Evolutionary conservation across 306 rosid species (phyloP).

Genomic region (Pachyrhizus erosus): DNA sequence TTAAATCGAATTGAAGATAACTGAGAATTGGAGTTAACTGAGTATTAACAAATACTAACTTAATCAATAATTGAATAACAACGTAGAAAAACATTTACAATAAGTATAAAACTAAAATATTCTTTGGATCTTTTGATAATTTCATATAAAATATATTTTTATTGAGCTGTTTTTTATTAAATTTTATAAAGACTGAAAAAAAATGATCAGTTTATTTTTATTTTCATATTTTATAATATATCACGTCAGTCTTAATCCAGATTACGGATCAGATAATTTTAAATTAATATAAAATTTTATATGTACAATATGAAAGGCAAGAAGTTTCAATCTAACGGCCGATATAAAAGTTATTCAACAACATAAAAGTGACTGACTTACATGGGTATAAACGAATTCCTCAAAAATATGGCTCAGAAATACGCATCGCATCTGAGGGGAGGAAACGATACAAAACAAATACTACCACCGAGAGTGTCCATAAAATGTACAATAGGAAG

Average conservation of each 20-base stretch:
- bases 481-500: constrained; percentile 47
- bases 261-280: not conserved
- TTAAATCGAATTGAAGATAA: too few relatives aligned
- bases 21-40: too few relatives aligned
- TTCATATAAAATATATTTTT: not conserved
- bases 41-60: too few relatives aligned
- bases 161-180: not conserved
- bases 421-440: constrained; percentile 10
- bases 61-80: too few relatives aligned
- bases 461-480: constrained; percentile 35
- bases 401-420: not conserved
- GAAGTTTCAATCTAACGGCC: not conserved
- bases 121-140: not conserved
- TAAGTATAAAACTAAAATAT: not conserved
- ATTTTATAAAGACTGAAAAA: too few relatives aligned
- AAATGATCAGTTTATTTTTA: not conserved
- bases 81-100: too few relatives aligned
- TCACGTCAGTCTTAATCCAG: not conserved
- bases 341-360: not conserved
- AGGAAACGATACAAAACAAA: constrained; percentile 41
- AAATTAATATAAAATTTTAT: not conserved
- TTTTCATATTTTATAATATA: not conserved
- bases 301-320: not conserved
- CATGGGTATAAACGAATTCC: not conserved
- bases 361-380: not conserved